Conservation (phyloP, 192 early-diverging fungal genomes). For the Coemansia sp. region DNA sequence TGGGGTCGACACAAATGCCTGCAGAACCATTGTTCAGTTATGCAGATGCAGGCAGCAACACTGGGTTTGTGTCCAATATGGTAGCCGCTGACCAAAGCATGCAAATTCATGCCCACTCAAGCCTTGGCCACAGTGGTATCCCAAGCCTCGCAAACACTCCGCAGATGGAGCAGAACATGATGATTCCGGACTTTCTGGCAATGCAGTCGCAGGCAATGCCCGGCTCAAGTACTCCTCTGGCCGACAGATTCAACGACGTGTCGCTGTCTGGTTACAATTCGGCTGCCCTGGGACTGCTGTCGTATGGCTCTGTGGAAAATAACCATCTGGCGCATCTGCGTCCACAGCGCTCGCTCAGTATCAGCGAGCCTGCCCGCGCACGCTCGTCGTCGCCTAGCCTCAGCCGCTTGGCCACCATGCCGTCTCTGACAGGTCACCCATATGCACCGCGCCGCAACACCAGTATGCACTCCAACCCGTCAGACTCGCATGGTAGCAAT, state of each 20-base stretch:
- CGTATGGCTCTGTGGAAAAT: neutral
- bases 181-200: neutral
- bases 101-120: conserved; percentile 11
- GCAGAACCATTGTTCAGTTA: conserved; percentile 40
- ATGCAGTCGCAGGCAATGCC: conserved; percentile 9
- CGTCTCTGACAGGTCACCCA: conserved; percentile 14
- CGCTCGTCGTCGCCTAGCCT: conserved; percentile 31
- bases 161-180: conserved; percentile 3
- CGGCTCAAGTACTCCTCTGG: conserved; percentile 7
- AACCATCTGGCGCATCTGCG: conserved; percentile 19
- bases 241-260: conserved; percentile 3
- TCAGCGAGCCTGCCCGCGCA: conserved; percentile 18
- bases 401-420: conserved; percentile 7
- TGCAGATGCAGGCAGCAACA: conserved; percentile 23
- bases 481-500: conserved; percentile 1
- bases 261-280: conserved; percentile 2
- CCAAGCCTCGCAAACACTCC: conserved; percentile 26
- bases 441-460: conserved; percentile 17
- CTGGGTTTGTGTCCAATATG: conserved; percentile 19
- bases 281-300: conserved; percentile 2
- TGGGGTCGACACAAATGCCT: conserved; percentile 21
- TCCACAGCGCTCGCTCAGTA: conserved; percentile 29
- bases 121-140: conserved; percentile 3
- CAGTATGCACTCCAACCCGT: conserved; percentile 11
- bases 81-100: conserved; percentile 14